These are phyloP conservation scores for Blastocystis sp. DNA, from an alignment of 352 stramenopile species.

Conservation along the genomic window DNA sequence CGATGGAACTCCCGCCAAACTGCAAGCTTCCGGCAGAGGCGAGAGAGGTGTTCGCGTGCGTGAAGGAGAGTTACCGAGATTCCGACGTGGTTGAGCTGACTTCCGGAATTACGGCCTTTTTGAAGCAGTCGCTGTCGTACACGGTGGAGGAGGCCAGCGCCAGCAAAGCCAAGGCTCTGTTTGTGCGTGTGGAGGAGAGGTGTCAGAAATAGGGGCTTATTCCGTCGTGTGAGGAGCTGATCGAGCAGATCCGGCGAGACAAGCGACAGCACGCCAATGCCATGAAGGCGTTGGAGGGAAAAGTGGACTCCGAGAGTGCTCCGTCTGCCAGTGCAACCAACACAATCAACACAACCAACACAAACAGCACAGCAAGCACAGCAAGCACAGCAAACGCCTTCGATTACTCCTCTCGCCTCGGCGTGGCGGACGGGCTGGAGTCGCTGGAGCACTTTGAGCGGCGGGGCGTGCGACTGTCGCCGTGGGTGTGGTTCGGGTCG, in stretches of 20 bases:
- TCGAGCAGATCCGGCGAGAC: neutral
- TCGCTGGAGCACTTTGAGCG: constrained; percentile 23
- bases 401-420: constrained; percentile 25
- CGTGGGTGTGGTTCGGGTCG: constrained; percentile 64
- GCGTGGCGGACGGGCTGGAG: constrained; percentile 16
- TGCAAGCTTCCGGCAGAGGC: neutral
- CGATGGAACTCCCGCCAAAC: neutral
- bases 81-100: neutral
- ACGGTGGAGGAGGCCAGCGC: constrained; percentile 12
- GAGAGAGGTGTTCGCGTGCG: neutral
- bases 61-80: constrained; percentile 11
- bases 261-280: constrained; percentile 26
- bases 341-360: too few species aligned
- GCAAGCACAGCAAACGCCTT: neutral
- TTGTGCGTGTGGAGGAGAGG: neutral
- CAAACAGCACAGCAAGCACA: too few species aligned
- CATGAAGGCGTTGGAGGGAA: neutral
- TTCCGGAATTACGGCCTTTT: neutral
- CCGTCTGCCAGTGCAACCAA: too few species aligned
- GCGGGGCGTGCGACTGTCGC: constrained; percentile 17
- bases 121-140: neutral
- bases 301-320: neutral
- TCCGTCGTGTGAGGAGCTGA: constrained; percentile 59
- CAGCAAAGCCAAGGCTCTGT: constrained; percentile 52
- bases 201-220: constrained; percentile 20